Evolutionary conservation across 768 basidiomycete species (phyloP).

Genomic region (Leucosporidium yakuticum): DNA sequence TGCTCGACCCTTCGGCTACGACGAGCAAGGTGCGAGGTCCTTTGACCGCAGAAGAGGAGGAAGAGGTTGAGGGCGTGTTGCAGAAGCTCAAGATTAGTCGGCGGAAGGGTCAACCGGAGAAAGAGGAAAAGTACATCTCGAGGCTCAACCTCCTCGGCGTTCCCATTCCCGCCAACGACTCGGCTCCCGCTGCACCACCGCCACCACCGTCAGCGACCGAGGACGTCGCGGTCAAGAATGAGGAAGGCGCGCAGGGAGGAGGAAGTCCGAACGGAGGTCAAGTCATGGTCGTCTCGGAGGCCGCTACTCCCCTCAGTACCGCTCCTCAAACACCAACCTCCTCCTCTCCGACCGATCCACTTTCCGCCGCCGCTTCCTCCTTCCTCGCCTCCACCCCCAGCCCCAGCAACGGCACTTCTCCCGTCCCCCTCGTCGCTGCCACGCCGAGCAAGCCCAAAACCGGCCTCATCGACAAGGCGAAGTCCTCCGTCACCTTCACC

Average conservation of each 20-base stretch:
- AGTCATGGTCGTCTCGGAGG: not conserved
- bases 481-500: slow-evolving; percentile 6
- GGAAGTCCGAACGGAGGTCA: not conserved
- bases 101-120: slow-evolving; percentile 41
- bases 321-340: too few relatives aligned
- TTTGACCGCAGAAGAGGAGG: slow-evolving; percentile 31
- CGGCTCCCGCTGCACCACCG: not conserved
- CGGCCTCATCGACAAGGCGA: too few relatives aligned
- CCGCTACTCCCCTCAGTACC: not conserved
- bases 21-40: too few relatives aligned
- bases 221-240: not conserved
- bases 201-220: not conserved
- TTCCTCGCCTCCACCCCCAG: too few relatives aligned
- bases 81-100: slow-evolving; percentile 43
- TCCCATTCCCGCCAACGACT: not conserved
- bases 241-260: not conserved
- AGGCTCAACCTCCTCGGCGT: slow-evolving; percentile 40
- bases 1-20: slow-evolving; percentile 1
- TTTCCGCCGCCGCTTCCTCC: too few relatives aligned
- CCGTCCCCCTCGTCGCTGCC: too few relatives aligned
- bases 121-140: slow-evolving; percentile 40
- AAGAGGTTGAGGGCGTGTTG: slow-evolving; percentile 37
- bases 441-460: not conserved
- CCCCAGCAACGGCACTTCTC: too few relatives aligned
- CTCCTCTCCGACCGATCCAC: too few relatives aligned